A percentile compares a stretch with the other conserved stretches of the same genome.
Conservation (phyloP, 1,284 basidiomycete genomes). For the Marasmius tenuissimus region DNA sequence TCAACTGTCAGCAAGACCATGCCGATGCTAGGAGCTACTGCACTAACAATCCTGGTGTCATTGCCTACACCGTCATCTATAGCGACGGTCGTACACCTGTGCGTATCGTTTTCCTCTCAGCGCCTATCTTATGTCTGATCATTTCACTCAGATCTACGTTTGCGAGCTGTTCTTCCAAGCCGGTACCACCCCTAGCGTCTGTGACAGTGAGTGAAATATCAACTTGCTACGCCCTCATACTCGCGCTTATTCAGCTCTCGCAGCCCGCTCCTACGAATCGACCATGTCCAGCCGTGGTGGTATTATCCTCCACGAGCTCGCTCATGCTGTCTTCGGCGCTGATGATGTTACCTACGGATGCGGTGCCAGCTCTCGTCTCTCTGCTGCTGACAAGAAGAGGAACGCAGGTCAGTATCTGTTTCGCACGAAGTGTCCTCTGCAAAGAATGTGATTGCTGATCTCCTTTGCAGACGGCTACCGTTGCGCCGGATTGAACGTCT, state of each 20-base stretch:
- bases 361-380: constrained; percentile 1
- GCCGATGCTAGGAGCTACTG: constrained; percentile 11
- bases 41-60: neutral
- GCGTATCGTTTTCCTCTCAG: too few relatives aligned
- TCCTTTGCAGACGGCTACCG: too few relatives aligned
- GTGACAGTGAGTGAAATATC: too few relatives aligned
- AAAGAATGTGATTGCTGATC: too few relatives aligned
- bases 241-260: too few relatives aligned
- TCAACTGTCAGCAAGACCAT: constrained; percentile 9
- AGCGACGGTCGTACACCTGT: too few relatives aligned
- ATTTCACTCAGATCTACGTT: too few relatives aligned
- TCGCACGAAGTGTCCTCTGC: too few relatives aligned
- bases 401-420: constrained; percentile 11
- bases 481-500: constrained; percentile 8
- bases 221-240: too few relatives aligned
- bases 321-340: constrained; percentile 14
- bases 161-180: too few relatives aligned
- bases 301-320: constrained; percentile 18
- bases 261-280: constrained; percentile 8
- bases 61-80: constrained; percentile 10
- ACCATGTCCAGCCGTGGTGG: constrained; percentile 14
- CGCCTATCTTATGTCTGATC: too few relatives aligned
- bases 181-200: too few relatives aligned
- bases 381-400: constrained; percentile 11
- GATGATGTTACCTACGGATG: constrained; percentile 15